Evolutionary conservation across 2,329 filamentous ascomycete species (phyloP).

Genomic region (Curvularia sp.): DNA sequence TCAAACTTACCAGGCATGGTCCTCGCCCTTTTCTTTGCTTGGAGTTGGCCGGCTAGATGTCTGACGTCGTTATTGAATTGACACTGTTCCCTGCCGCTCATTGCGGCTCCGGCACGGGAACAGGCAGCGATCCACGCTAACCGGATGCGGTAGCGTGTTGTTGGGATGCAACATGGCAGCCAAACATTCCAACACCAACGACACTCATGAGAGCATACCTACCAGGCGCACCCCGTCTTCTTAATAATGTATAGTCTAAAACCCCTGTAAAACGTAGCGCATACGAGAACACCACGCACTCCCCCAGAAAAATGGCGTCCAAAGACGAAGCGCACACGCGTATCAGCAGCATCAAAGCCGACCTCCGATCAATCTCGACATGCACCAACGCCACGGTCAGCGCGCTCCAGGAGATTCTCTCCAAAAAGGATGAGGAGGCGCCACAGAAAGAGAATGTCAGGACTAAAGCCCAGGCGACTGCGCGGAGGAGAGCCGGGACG

Average conservation of each 20-base stretch:
- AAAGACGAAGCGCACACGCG: slow-evolving; percentile 53
- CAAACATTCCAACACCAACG: slow-evolving; percentile 15
- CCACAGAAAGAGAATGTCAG: slow-evolving; percentile 44
- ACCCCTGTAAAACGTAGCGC: slow-evolving; percentile 24
- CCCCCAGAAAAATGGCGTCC: slow-evolving; percentile 35
- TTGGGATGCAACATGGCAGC: slow-evolving; percentile 25
- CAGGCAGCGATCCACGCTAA: slow-evolving; percentile 9
- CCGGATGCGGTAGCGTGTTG: slow-evolving; percentile 30
- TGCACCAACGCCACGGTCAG: slow-evolving; percentile 58
- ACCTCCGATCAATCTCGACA: slow-evolving; percentile 57
- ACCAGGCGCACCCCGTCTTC: slow-evolving; percentile 21
- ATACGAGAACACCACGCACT: neutral
- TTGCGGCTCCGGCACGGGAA: neutral
- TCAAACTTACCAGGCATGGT: neutral
- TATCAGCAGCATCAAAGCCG: slow-evolving; percentile 58
- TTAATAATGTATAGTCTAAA: slow-evolving; percentile 43
- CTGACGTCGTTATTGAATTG: neutral
- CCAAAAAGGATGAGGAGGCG: slow-evolving; percentile 43
- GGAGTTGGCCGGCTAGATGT: neutral
- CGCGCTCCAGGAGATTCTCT: slow-evolving; percentile 57
- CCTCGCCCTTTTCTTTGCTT: neutral
- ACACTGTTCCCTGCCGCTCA: neutral
- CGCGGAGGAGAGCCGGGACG: slow-evolving; percentile 43
- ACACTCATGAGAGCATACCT: slow-evolving; percentile 19
- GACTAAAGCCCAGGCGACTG: slow-evolving; percentile 35